Evolutionary conservation across 768 basidiomycete species (phyloP).

Genomic region (Mrakia hoshinonis): DNA sequence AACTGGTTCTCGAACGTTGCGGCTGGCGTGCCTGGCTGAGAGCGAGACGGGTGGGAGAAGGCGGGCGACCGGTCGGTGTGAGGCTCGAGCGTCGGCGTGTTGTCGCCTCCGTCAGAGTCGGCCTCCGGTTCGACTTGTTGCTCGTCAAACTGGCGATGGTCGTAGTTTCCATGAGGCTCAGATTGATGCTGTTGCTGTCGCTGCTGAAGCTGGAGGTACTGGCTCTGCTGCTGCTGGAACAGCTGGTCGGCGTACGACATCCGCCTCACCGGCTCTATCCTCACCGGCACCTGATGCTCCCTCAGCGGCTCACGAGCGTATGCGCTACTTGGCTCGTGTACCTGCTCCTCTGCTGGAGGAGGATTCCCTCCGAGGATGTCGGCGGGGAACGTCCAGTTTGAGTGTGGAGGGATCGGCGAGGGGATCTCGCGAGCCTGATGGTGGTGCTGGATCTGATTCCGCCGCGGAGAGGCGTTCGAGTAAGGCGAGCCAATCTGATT

Average conservation of each 20-base stretch:
- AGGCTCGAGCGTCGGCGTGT: conserved; percentile 13
- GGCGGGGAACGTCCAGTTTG: conserved; percentile 3
- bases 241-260: not conserved
- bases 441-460: not conserved
- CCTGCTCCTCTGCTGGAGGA: too few species aligned
- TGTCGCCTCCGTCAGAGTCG: not conserved
- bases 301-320: too few species aligned
- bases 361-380: too few species aligned
- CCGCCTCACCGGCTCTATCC: too few species aligned
- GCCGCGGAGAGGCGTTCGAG: not conserved
- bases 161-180: too few species aligned
- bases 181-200: not conserved
- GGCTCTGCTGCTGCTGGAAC: not conserved
- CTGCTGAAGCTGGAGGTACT: not conserved
- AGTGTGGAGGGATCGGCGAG: not conserved
- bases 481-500: not conserved
- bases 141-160: not conserved
- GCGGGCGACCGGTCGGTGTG: conserved; percentile 23
- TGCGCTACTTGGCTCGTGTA: too few species aligned
- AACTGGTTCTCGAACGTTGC: conserved; percentile 3
- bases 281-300: too few species aligned
- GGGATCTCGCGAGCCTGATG: conserved; percentile 12
- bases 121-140: not conserved
- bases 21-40: conserved; percentile 20
- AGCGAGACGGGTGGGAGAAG: too few species aligned